Conservation (phyloP, 495 filamentous ascomycete genomes). For the Aspergillus cristatus region DNA sequence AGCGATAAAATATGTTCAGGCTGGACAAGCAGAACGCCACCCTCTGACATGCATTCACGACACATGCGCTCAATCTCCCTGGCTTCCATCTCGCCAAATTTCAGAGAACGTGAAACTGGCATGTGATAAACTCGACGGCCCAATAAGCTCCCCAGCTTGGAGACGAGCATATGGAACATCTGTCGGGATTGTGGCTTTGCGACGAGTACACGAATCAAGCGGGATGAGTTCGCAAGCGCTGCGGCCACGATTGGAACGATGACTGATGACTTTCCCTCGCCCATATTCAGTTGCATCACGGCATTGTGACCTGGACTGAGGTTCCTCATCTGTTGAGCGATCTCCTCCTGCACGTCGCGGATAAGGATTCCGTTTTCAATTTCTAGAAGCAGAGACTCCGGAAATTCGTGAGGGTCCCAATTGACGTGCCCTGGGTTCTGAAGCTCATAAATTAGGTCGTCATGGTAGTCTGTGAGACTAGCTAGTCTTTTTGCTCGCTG, state of each 20-base stretch:
- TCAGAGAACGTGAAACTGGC: conserved; percentile 50
- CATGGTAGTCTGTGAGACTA: background rate
- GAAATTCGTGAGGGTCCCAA: conserved; percentile 42
- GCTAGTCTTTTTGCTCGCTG: conserved; percentile 32
- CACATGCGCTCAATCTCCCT: conserved; percentile 11
- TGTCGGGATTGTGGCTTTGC: conserved; percentile 54
- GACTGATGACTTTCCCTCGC: conserved; percentile 64
- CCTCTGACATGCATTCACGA: conserved; percentile 34
- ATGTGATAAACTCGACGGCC: conserved; percentile 49
- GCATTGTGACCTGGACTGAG: conserved; percentile 32
- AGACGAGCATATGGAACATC: conserved; percentile 51
- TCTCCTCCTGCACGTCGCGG: conserved; percentile 47
- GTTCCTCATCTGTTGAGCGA: conserved; percentile 48
- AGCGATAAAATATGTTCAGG: conserved; percentile 67
- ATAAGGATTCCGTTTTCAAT: conserved; percentile 57
- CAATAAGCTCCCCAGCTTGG: conserved; percentile 51
- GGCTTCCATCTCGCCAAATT: conserved; percentile 19
- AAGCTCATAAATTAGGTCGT: conserved; percentile 44
- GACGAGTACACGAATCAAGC: conserved; percentile 53
- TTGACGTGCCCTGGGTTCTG: conserved; percentile 44
- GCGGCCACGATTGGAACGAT: conserved; percentile 57
- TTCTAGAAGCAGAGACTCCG: conserved; percentile 56
- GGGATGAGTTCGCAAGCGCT: conserved; percentile 39
- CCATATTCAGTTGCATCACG: conserved; percentile 69
- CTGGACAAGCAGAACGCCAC: conserved; percentile 52